Conservation (phyloP, 139 green algal species). For the Ettlia oleoabundans region DNA sequence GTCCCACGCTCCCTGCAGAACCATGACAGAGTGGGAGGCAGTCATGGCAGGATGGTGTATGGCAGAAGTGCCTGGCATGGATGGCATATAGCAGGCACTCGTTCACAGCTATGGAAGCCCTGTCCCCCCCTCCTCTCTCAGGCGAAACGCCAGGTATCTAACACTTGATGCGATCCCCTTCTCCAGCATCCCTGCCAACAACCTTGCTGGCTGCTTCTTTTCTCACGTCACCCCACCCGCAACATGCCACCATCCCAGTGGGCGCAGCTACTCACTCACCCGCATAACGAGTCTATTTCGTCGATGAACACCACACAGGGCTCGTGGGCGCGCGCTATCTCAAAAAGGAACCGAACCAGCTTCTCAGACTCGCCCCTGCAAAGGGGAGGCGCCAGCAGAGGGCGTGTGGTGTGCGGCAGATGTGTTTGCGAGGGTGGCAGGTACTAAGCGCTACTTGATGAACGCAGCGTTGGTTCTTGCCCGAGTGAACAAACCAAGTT, state of each 20-base stretch:
- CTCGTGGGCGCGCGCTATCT: conserved; percentile 85
- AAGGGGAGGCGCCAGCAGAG: neutral
- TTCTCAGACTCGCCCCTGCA: conserved; percentile 51
- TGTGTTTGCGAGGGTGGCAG: neutral
- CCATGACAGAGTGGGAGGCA: conserved; percentile 86
- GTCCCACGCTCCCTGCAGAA: conserved; percentile 82
- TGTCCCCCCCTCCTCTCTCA: too few species aligned
- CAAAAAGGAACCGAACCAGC: conserved; percentile 89
- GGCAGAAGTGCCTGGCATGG: too few species aligned
- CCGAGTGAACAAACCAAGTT: too few species aligned
- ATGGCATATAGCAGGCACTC: too few species aligned
- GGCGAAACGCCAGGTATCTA: too few species aligned
- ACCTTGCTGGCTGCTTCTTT: too few species aligned
- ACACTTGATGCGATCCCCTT: too few species aligned
- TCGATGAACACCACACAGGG: conserved; percentile 98
- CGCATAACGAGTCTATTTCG: conserved; percentile 93
- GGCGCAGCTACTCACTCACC: neutral
- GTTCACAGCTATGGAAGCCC: too few species aligned
- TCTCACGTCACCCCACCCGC: conserved; percentile 67
- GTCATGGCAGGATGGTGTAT: conserved; percentile 39
- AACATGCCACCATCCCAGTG: conserved; percentile 78
- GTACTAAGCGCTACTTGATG: neutral
- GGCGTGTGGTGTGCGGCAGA: too few species aligned
- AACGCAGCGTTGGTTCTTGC: too few species aligned
- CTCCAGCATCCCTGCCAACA: too few species aligned